Percentiles rank a stretch among this genome's conserved stretches.
These are phyloP conservation scores for Aspergillus proliferans DNA, from an alignment of 2,329 filamentous ascomycete genomes.

Conservation along the genomic window DNA sequence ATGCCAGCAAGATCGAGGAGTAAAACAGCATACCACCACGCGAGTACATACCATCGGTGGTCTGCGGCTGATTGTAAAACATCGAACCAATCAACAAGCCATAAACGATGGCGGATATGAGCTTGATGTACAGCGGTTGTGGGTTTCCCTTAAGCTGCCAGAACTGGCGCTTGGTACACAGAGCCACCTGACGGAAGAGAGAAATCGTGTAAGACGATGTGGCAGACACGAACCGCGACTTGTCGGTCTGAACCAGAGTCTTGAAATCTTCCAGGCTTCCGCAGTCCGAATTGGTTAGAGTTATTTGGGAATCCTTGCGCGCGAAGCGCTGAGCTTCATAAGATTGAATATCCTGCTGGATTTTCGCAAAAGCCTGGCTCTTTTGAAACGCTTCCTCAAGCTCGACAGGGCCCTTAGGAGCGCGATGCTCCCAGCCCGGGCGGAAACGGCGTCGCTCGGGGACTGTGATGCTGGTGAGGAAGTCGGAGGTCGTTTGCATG, in stretches of 20 bases:
- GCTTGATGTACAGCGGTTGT: slow-evolving; percentile 64
- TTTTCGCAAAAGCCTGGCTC: slow-evolving; percentile 52
- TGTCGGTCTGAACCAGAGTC: slow-evolving; percentile 54
- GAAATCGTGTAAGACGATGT: slow-evolving; percentile 69
- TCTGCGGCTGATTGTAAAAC: slow-evolving; percentile 58
- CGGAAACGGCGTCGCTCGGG: slow-evolving; percentile 60
- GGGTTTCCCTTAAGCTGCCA: slow-evolving; percentile 69
- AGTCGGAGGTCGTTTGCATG: slow-evolving; percentile 64
- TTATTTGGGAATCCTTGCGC: slow-evolving; percentile 37
- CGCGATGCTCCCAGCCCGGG: slow-evolving; percentile 53
- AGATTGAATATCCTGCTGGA: slow-evolving; percentile 53
- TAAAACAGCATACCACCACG: slow-evolving; percentile 58
- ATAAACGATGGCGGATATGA: slow-evolving; percentile 66
- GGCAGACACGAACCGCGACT: slow-evolving; percentile 46
- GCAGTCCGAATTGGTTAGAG: slow-evolving; percentile 35
- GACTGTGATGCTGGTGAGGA: slow-evolving; percentile 65
- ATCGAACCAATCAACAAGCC: slow-evolving; percentile 66
- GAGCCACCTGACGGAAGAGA: slow-evolving; percentile 58
- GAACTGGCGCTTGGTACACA: slow-evolving; percentile 59
- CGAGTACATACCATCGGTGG: slow-evolving; percentile 53
- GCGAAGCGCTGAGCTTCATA: slow-evolving; percentile 44
- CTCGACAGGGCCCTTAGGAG: slow-evolving; percentile 60
- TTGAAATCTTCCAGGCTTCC: slow-evolving; percentile 46
- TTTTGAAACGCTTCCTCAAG: slow-evolving; percentile 60
- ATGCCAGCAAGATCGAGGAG: slow-evolving; percentile 54